phyloP scores from a whole-genome alignment of 2,329 filamentous ascomycete species.

The Claviceps maximensis region DNA sequence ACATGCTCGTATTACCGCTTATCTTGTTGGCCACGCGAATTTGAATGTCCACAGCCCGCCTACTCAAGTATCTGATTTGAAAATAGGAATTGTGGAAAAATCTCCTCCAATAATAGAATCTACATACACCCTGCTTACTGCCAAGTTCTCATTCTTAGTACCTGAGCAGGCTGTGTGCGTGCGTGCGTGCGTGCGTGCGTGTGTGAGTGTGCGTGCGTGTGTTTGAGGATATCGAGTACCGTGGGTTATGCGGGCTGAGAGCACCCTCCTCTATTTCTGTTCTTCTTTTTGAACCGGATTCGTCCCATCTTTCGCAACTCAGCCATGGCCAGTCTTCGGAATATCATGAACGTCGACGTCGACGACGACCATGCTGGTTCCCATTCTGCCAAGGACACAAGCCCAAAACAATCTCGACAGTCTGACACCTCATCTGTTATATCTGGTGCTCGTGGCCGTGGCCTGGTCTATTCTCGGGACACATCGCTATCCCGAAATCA shows the following conservation, averaged over 20 bases:
- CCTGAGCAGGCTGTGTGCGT: conserved; percentile 29
- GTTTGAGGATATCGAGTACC: conserved; percentile 5
- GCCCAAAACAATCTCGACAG: conserved; percentile 19
- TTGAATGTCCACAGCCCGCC: conserved; percentile 9
- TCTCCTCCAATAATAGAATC: conserved; percentile 2
- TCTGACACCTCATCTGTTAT: conserved; percentile 21
- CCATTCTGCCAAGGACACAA: conserved; percentile 29
- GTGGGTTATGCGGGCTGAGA: conserved; percentile 1
- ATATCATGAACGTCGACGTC: conserved; percentile 43
- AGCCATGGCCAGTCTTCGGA: conserved; percentile 40
- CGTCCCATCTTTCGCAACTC: conserved; percentile 26
- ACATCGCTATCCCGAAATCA: conserved; percentile 20
- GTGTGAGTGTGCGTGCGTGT: not conserved
- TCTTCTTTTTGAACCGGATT: conserved; percentile 12
- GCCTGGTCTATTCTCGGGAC: conserved; percentile 13
- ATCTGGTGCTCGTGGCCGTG: conserved; percentile 14
- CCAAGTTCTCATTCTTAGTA: conserved; percentile 8
- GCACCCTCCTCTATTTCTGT: conserved; percentile 1
- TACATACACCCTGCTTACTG: conserved; percentile 6
- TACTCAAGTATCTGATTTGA: not conserved
- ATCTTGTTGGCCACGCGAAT: not conserved
- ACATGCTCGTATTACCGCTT: conserved; percentile 2
- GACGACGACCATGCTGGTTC: conserved; percentile 34
- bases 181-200: not conserved
- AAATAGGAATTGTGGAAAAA: not conserved